Conservation (phyloP, 345 rosid genomes). For the Eucalyptus paniculata region DNA sequence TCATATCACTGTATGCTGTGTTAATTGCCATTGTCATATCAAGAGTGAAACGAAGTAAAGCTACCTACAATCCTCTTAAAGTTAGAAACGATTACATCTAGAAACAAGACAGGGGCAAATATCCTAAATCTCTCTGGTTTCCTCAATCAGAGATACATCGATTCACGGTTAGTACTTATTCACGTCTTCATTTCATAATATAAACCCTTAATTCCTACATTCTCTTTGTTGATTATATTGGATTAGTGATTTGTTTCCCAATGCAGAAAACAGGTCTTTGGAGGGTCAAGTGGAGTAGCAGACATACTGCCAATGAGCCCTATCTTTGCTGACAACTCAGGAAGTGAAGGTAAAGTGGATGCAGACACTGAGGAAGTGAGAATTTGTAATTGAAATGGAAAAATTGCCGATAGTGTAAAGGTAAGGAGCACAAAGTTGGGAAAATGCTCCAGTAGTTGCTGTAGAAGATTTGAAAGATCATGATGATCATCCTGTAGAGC, state of each 20-base stretch:
- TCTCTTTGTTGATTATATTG: not conserved
- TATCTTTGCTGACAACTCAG: not conserved
- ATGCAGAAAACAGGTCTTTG: not conserved
- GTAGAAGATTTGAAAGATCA: not conserved
- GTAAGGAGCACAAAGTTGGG: not conserved
- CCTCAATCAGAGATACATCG: not conserved
- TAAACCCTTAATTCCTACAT: not conserved
- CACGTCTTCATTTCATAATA: not conserved
- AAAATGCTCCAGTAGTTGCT: not conserved
- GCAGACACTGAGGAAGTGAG: not conserved
- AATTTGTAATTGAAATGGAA: not conserved
- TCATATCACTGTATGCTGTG: not conserved
- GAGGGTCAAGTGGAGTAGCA: not conserved
- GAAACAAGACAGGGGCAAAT: not conserved
- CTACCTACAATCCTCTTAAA: not conserved
- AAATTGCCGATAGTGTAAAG: not conserved
- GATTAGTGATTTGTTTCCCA: not conserved
- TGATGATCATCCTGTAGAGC: not conserved
- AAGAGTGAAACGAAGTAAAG: not conserved
- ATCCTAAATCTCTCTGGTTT: not conserved
- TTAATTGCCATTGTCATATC: not conserved
- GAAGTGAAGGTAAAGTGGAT: not conserved
- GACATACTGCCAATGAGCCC: not conserved
- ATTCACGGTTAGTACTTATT: not conserved
- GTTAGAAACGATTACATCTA: not conserved